phyloP scores from a whole-genome alignment of 2,329 filamentous ascomycete genomes.

The Curvularia sp. region DNA sequence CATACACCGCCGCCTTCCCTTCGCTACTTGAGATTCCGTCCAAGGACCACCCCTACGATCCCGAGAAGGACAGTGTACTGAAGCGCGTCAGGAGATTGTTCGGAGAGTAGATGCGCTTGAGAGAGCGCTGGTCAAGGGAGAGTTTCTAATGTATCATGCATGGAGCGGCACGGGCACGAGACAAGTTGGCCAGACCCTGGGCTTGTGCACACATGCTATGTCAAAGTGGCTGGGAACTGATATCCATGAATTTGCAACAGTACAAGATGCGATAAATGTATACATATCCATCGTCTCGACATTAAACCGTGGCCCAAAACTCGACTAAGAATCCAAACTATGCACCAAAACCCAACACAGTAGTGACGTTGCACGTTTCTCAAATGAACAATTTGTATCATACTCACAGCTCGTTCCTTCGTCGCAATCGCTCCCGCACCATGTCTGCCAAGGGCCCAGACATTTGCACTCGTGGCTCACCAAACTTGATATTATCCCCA shows the following conservation, averaged over 20 bases:
- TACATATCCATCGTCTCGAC: constrained; percentile 31
- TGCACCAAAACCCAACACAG: constrained; percentile 19
- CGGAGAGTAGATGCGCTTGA: constrained; percentile 66
- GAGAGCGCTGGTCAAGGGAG: neutral
- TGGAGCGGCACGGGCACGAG: neutral
- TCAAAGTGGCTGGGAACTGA: neutral
- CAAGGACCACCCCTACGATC: constrained; percentile 98
- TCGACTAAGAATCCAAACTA: neutral
- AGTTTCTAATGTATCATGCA: neutral
- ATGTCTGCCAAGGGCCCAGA: constrained; percentile 47
- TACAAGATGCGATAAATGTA: neutral
- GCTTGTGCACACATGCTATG: neutral
- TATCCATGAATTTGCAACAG: neutral
- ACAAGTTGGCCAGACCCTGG: neutral
- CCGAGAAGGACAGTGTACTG: constrained; percentile 97
- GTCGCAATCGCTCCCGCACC: constrained; percentile 38
- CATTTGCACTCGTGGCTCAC: constrained; percentile 44
- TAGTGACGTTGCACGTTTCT: constrained; percentile 30
- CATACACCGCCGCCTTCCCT: constrained; percentile 94
- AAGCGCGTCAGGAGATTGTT: constrained; percentile 80
- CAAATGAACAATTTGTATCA: constrained; percentile 2
- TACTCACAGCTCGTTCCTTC: constrained; percentile 44
- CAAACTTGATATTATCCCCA: constrained; percentile 32
- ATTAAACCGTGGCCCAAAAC: constrained; percentile 24
- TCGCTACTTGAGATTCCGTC: constrained; percentile 94